Evolutionary conservation across 441 rosid species (phyloP).

Genomic region (Populus hybrid): DNA sequence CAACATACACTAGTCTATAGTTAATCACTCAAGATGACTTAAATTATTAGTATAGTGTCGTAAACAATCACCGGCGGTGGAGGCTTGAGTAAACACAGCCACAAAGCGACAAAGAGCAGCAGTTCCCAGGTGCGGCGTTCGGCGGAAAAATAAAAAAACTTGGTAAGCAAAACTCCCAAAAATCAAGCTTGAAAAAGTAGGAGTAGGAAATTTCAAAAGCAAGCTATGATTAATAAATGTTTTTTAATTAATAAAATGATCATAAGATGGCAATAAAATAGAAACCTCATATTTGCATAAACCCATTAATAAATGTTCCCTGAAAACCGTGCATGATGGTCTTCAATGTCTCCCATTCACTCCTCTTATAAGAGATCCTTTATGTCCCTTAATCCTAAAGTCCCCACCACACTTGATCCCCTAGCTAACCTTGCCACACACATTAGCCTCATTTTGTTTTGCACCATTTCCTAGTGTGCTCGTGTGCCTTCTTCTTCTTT

Average conservation of each 20-base stretch:
- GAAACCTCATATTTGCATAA: constrained; percentile 22
- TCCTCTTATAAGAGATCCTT: constrained; percentile 28
- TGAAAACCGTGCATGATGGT: constrained; percentile 50
- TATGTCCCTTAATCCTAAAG: constrained; percentile 10
- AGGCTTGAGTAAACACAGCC: constrained; percentile 23
- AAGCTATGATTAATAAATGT: not conserved
- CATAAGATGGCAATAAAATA: not conserved
- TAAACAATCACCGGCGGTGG: constrained; percentile 35
- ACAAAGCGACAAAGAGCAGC: constrained; percentile 67
- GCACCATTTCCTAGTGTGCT: constrained; percentile 68
- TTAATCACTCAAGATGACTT: not conserved
- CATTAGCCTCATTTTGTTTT: constrained; percentile 14
- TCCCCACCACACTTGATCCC: constrained; percentile 6
- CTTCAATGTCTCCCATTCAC: constrained; percentile 59
- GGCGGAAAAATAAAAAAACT: constrained; percentile 56
- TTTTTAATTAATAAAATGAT: not conserved
- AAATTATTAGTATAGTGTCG: constrained; percentile 28
- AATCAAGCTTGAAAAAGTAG: constrained; percentile 20
- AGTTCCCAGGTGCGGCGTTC: constrained; percentile 97
- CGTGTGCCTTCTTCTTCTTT: constrained; percentile 62
- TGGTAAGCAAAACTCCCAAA: not conserved
- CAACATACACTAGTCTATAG: not conserved
- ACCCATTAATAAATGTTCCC: constrained; percentile 61
- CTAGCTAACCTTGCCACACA: constrained; percentile 12
- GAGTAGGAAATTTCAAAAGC: not conserved